These are phyloP conservation scores for Solanum arcanum DNA, from an alignment of 257 asterid genomes.

Conservation along the genomic window DNA sequence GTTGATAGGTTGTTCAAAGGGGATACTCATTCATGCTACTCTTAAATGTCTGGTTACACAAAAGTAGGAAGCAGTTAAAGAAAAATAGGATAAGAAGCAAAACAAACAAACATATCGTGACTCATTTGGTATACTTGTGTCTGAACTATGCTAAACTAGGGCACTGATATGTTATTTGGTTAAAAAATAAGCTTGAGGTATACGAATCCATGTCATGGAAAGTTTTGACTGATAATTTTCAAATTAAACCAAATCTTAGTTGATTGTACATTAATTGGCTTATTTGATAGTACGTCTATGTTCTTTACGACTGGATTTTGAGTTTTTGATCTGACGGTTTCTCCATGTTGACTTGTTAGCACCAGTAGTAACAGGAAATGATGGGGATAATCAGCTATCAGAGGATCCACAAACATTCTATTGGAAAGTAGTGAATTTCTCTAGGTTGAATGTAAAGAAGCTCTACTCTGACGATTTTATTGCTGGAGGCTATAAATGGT, in stretches of 20 bases:
- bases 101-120: neutral
- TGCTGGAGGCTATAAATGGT: conserved; percentile 6
- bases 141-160: neutral
- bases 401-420: neutral
- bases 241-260: neutral
- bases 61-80: neutral
- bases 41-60: neutral
- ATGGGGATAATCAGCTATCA: neutral
- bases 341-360: neutral
- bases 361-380: neutral
- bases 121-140: neutral
- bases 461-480: neutral
- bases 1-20: neutral
- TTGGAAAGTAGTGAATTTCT: neutral
- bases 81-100: neutral
- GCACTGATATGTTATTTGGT: neutral
- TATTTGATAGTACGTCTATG: neutral
- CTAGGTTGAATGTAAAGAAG: neutral
- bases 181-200: neutral
- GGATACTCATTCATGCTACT: neutral
- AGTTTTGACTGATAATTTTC: neutral
- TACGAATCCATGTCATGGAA: neutral
- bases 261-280: neutral
- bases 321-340: neutral
- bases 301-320: neutral